Conservation (phyloP, 805 yeast species). For the Starmerella floricola region DNA sequence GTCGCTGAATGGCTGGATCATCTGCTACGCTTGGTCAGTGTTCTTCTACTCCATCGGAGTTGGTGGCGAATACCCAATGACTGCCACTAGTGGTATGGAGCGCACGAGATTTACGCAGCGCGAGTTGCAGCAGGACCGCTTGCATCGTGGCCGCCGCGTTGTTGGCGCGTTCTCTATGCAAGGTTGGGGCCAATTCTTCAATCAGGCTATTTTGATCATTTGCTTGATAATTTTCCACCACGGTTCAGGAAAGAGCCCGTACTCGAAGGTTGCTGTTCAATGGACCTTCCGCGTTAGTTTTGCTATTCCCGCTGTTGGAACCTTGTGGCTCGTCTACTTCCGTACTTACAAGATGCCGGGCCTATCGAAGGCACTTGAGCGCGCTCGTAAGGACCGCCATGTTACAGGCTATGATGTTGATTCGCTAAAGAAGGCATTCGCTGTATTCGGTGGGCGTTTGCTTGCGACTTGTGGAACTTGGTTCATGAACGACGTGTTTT, state of each 20-base stretch:
- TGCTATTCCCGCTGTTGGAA: constrained; percentile 31
- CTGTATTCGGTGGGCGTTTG: constrained; percentile 30
- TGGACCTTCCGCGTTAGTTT: constrained; percentile 32
- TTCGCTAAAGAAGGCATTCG: constrained; percentile 25
- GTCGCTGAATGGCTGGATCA: constrained; percentile 46
- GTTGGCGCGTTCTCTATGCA: constrained; percentile 28
- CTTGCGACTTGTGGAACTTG: constrained; percentile 47
- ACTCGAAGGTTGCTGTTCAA: constrained; percentile 30
- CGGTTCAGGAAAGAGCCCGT: constrained; percentile 23
- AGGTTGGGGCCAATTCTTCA: constrained; percentile 29
- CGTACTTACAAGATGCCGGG: constrained; percentile 30
- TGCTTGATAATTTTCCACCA: constrained; percentile 26
- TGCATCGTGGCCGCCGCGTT: constrained; percentile 33
- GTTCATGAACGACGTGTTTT: constrained; percentile 54
- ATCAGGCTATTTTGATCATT: constrained; percentile 26
- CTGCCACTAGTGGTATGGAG: constrained; percentile 51
- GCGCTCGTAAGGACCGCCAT: constrained; percentile 25
- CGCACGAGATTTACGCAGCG: constrained; percentile 34
- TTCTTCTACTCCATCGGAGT: constrained; percentile 43
- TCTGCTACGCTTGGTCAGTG: constrained; percentile 36
- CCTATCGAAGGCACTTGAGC: constrained; percentile 26
- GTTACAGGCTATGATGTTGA: constrained; percentile 31
- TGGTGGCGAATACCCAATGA: constrained; percentile 59
- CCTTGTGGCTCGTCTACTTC: constrained; percentile 31
- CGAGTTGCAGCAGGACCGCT: constrained; percentile 28